A percentile compares a stretch with the other conserved stretches of the same genome.
Evolutionary conservation across 2,329 filamentous ascomycete genomes (phyloP).

Genomic region (Onygenales sp.): DNA sequence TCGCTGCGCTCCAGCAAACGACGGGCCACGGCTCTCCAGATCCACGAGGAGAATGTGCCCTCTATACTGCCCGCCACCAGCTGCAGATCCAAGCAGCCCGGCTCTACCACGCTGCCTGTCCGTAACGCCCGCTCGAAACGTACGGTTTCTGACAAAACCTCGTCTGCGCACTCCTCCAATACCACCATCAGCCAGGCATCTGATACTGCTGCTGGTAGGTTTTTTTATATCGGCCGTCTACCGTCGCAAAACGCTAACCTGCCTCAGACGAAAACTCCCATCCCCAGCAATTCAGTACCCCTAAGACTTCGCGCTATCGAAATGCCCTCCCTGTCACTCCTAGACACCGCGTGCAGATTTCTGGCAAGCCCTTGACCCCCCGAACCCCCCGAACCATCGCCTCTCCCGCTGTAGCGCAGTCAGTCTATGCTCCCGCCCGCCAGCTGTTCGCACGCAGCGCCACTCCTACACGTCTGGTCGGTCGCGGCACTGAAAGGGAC

Average conservation of each 20-base stretch:
- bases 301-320: constrained; percentile 60
- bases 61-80: constrained; percentile 19
- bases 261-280: constrained; percentile 34
- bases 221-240: neutral
- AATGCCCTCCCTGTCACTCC: constrained; percentile 75
- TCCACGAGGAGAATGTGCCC: constrained; percentile 24
- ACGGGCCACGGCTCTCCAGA: constrained; percentile 35
- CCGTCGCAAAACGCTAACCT: neutral
- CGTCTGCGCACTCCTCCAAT: constrained; percentile 30
- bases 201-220: constrained; percentile 29
- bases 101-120: constrained; percentile 15
- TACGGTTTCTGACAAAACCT: constrained; percentile 31
- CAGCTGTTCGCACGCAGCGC: constrained; percentile 78
- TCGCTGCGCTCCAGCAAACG: constrained; percentile 37
- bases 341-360: constrained; percentile 70
- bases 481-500: constrained; percentile 59
- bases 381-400: constrained; percentile 66
- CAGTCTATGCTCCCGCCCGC: constrained; percentile 77
- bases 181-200: constrained; percentile 35
- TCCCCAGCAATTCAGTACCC: constrained; percentile 34
- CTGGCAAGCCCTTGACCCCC: constrained; percentile 65
- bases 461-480: constrained; percentile 64
- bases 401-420: constrained; percentile 59
- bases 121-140: constrained; percentile 40
- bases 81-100: constrained; percentile 27